Conservation (phyloP, 208 protist genomes). For the Strigomonas culicis region DNA sequence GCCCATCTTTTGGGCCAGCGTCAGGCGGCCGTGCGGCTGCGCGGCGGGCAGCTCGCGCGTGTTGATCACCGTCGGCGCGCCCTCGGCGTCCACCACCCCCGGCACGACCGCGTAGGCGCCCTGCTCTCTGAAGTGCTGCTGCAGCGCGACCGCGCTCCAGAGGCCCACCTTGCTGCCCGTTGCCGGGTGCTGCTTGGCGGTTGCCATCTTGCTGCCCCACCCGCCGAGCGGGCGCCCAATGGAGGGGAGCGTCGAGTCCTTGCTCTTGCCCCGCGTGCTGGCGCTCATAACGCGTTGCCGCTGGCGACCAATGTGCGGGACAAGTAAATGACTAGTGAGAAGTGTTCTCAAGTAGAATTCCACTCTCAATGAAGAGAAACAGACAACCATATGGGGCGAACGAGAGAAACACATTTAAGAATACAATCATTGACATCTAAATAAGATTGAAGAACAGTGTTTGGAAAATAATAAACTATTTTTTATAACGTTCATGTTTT, state of each 20-base stretch:
- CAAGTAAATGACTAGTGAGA: no score
- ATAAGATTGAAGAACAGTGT: no score
- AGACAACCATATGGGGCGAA: no score
- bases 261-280: neutral
- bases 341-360: neutral
- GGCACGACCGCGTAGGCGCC: conserved; percentile 26
- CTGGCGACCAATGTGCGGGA: no score
- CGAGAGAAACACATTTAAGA: no score
- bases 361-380: no score
- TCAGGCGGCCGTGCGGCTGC: conserved; percentile 37
- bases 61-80: conserved; percentile 7
- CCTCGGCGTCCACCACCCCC: conserved; percentile 4
- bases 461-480: no score
- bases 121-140: conserved; percentile 71
- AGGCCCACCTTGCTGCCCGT: conserved; percentile 46
- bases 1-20: conserved; percentile 84
- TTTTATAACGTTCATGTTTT: no score
- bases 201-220: conserved; percentile 39
- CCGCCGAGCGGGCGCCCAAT: conserved; percentile 26
- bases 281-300: no score
- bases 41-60: conserved; percentile 23
- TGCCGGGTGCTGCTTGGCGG: neutral
- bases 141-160: conserved; percentile 85
- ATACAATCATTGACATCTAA: no score
- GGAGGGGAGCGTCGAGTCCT: conserved; percentile 24